A percentile compares a stretch with the other conserved stretches of the same genome.
phyloP scores from a whole-genome alignment of 2,329 filamentous ascomycete genomes.

The Xylariaceae sp. region DNA sequence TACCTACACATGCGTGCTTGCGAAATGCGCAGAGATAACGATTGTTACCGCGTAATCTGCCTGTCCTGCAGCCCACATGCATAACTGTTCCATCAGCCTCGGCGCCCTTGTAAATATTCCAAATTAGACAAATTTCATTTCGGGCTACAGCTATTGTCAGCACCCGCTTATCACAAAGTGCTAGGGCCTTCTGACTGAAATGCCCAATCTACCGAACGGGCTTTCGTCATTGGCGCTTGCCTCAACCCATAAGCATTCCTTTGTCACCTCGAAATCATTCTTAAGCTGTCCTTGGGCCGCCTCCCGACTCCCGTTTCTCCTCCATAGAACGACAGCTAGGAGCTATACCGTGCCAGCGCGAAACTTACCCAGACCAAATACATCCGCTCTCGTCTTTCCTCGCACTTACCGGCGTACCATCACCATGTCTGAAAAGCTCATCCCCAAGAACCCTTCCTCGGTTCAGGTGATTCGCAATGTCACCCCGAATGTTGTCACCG shows the following conservation, averaged over 20 bases:
- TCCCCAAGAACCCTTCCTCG: slow-evolving; percentile 74
- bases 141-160: slow-evolving; percentile 15
- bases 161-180: slow-evolving; percentile 12
- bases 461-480: slow-evolving; percentile 91
- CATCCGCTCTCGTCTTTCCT: slow-evolving; percentile 1
- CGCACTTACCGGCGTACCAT: slow-evolving; percentile 19
- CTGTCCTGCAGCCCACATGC: neutral
- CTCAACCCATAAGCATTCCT: slow-evolving; percentile 8
- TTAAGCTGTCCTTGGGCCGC: slow-evolving; percentile 26
- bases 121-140: slow-evolving; percentile 31
- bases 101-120: slow-evolving; percentile 20
- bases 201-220: slow-evolving; percentile 9
- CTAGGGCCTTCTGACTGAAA: neutral
- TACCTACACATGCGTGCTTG: neutral
- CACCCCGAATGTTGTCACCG: slow-evolving; percentile 76
- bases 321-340: slow-evolving; percentile 3
- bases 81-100: neutral
- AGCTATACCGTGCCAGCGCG: neutral
- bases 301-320: neutral
- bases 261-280: slow-evolving; percentile 20
- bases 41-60: slow-evolving; percentile 21
- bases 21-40: neutral
- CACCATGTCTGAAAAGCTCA: slow-evolving; percentile 66
- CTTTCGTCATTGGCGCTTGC: slow-evolving; percentile 14
- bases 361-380: neutral